Evolutionary conservation across 23 red algal genomes (phyloP).

Genomic region (Gracilaria domingensis): DNA sequence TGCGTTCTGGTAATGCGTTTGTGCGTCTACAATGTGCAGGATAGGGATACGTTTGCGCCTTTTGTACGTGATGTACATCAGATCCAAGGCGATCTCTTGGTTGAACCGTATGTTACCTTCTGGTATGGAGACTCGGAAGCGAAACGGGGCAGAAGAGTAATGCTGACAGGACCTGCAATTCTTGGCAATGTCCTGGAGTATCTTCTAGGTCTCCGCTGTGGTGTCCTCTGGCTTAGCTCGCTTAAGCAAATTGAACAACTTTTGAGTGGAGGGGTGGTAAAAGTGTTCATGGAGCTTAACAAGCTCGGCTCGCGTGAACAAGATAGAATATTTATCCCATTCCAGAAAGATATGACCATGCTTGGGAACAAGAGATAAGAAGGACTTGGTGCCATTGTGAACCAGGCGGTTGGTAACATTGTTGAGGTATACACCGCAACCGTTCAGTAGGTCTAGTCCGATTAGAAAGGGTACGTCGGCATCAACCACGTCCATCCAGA

Average conservation of each 20-base stretch:
- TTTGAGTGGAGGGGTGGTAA: conserved; percentile 17
- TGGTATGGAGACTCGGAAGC: conserved; percentile 60
- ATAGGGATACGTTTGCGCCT: conserved; percentile 33
- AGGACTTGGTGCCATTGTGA: background rate
- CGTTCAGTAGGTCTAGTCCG: background rate
- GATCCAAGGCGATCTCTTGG: conserved; percentile 52
- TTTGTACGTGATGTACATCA: conserved; percentile 9
- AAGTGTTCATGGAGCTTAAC: conserved; percentile 13
- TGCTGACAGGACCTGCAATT: conserved; percentile 17
- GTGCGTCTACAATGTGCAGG: conserved; percentile 43
- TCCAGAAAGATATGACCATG: conserved; percentile 38
- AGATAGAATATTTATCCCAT: background rate
- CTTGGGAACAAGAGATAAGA: conserved; percentile 14
- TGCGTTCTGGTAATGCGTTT: conserved; percentile 52
- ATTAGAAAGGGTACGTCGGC: conserved; percentile 11
- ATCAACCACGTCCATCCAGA: background rate
- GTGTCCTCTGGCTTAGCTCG: background rate
- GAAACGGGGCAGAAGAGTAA: background rate
- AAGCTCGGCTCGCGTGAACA: conserved; percentile 18
- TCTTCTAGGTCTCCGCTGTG: background rate
- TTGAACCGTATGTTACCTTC: conserved; percentile 36
- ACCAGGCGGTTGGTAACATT: conserved; percentile 2
- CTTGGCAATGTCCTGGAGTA: background rate
- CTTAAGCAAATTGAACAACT: conserved; percentile 26
- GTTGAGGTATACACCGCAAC: background rate